Evolutionary conservation across 163 green algal species (phyloP).

Genomic region (Chlorella variabilis): DNA sequence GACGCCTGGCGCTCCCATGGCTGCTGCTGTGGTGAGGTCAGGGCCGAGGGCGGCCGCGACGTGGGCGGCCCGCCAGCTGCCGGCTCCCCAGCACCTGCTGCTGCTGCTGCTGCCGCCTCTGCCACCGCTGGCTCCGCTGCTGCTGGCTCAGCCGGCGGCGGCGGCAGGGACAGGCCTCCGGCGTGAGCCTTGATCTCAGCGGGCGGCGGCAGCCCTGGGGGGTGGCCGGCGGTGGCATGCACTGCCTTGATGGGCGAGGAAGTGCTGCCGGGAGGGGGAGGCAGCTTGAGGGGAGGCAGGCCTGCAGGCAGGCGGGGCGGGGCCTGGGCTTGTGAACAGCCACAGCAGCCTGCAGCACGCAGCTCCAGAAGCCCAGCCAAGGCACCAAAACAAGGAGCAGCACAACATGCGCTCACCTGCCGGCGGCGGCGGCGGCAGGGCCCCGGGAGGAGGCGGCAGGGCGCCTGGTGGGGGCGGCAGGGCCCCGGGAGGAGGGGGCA

Average conservation of each 20-base stretch:
- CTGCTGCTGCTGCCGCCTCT: not conserved
- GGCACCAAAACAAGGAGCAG: not conserved
- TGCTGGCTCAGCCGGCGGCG: not conserved
- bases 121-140: not conserved
- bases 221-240: not conserved
- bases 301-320: not conserved
- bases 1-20: not conserved
- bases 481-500: no score
- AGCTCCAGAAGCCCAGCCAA: no score
- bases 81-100: no score
- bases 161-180: not conserved
- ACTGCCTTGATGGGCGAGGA: conserved; percentile 37
- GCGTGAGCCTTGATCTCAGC: not conserved
- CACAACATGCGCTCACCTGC: not conserved
- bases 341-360: no score
- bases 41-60: not conserved
- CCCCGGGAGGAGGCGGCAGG: not conserved
- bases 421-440: not conserved
- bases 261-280: conserved; percentile 24
- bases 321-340: not conserved
- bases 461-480: not conserved
- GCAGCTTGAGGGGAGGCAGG: conserved; percentile 29
- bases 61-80: no score
- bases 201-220: not conserved
- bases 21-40: not conserved